Evolutionary conservation across 179 eudicot genomes (phyloP), one percentile per base, ranked within the genome.

Genomic region (Sideroxylon spinosum): DNA sequence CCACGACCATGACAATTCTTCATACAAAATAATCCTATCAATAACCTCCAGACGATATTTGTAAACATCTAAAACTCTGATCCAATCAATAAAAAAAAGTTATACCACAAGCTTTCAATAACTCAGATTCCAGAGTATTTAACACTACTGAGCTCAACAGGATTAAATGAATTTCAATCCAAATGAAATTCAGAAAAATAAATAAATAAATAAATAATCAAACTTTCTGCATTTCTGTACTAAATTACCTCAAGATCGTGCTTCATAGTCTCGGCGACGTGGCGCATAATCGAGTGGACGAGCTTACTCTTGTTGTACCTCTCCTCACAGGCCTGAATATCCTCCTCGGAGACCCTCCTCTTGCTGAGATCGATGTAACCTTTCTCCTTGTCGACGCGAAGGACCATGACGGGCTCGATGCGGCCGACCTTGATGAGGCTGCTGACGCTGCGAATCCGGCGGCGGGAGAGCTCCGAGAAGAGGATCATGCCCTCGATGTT

Each of bases 401-500:
- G 89, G 4, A 92, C 97, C 97, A 92, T 92, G 0, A 91, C 95
- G 0, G 97, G 97, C 84, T 92, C 97, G 14, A 74, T 89, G 0
- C 95, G 86, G 7, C 97, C 97, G 2, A 92, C 97, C 82, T 87
- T 89, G 71, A 92, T 92, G 28, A 89, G 78, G 75, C 94, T 92
- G 82, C 86, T 89, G 62, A 92, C 89, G 63, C 93, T 89, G 6
- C 97, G 81, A 76, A 92, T 91, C 0, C 97, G 88, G 44, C 97
- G 89, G 12, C 97, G 89, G 0, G 97, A 92, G 44, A 92, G 89
- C 84, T 92, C 97, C 1, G 97, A 92, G 81, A 92, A 84, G 8
- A 91, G 89, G 25, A 92, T 92, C 97, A 92, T 92, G 2, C 97
- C 97, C 83, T 92, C 97, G 69, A 88, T 91, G 91, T 92, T 92